Conservation (phyloP, 2,329 filamentous ascomycete species). For the Onygenales sp. region DNA sequence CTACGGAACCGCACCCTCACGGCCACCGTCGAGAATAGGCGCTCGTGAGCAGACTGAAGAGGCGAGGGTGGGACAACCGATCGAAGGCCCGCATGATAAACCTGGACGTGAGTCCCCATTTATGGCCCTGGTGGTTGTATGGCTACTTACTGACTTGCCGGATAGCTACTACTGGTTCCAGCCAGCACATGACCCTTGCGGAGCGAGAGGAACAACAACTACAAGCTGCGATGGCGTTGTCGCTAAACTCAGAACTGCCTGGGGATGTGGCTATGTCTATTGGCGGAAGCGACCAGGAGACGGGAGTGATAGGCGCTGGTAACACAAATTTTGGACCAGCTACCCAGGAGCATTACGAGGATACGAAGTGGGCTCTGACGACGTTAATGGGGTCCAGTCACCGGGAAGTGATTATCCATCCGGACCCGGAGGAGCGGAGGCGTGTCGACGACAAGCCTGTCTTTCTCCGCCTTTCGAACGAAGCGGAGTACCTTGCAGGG, state of each 20-base stretch:
- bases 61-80: conserved; percentile 14
- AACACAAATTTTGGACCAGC: conserved; percentile 45
- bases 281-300: conserved; percentile 49
- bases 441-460: conserved; percentile 42
- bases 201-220: conserved; percentile 37
- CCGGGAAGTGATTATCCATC: conserved; percentile 47
- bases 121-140: conserved; percentile 3
- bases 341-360: conserved; percentile 45
- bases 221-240: conserved; percentile 39
- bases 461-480: conserved; percentile 48
- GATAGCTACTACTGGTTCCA: conserved; percentile 10
- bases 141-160: conserved; percentile 4
- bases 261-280: neutral
- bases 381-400: conserved; percentile 38
- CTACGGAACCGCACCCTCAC: conserved; percentile 32
- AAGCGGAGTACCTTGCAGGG: conserved; percentile 46
- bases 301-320: conserved; percentile 38
- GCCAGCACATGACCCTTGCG: conserved; percentile 27
- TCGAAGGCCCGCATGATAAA: conserved; percentile 20
- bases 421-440: conserved; percentile 40
- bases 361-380: conserved; percentile 44
- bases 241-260: conserved; percentile 28
- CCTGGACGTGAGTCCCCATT: conserved; percentile 18
- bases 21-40: conserved; percentile 38
- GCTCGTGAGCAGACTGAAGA: conserved; percentile 18